Base-by-base conservation (phyloP, 805 yeast species). In the Schwanniomyces pseudopolymorphus region DNA sequence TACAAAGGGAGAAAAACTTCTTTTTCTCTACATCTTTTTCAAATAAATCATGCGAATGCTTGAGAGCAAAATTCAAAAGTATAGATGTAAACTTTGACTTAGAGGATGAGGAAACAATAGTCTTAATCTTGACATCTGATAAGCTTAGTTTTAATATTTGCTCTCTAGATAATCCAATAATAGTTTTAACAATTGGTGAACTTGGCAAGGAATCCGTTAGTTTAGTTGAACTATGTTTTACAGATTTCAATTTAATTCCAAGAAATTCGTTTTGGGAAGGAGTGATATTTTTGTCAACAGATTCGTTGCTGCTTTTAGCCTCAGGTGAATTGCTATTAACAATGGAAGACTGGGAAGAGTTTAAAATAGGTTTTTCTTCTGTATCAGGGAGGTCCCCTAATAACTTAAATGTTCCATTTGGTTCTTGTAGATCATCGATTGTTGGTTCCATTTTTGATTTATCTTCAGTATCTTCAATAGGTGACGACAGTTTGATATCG, bases 121-220 rank as follows among this genome's bases (percentile, higher is more conserved):
- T 63, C 47, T 70, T 70, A 39, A 67, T 50, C 49, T 70, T 70
- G 37, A 70, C 72, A 56, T 70, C 75, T n/a, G 61, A 54, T 19
- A 55, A 48, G 22, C 58, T 62, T 37, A 66, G 56, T 25, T 58
- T 59, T 42, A 66, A 55, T 21, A 70, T 66, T 47, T 70, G 74
- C 40, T 58, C 54, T 45, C 65, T 68, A 2, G 66, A 58, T 28
- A 70, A 56, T 2, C 76, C 76, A 43, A 67, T 63, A 28, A 70
- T 69, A 4, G 73, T 69, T 39, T 66, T 65, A 36, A 57, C 60
- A 3, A 73, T 69, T 21, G 47, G 35, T 3, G 20, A 31, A 3
- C 13, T 14, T 31, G 9, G 35, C 13, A 31, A 31, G 10, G 35
- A 31, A 31, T 31, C 35, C 6, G 19, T 16, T n/a, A 31, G 6